Evolutionary conservation across 164 flowering plant genomes (phyloP).

Genomic region (Sextonia rubra): DNA sequence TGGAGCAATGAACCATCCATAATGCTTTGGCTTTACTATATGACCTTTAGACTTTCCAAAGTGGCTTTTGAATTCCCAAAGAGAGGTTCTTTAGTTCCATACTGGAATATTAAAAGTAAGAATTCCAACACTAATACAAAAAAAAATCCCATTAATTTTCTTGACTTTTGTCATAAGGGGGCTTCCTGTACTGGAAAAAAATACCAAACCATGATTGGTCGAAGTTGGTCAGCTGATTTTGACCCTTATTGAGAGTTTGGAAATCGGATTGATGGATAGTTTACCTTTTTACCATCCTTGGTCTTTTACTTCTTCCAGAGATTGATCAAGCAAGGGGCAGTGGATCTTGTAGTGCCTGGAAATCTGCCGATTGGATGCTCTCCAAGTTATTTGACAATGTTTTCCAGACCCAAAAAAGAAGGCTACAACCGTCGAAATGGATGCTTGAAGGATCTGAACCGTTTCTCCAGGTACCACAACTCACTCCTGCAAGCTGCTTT

Average conservation of each 20-base stretch:
- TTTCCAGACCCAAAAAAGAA: slow-evolving; percentile 19
- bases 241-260: too few species aligned
- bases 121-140: too few species aligned
- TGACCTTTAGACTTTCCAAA: too few species aligned
- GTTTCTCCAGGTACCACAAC: slow-evolving; percentile 44
- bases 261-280: not conserved
- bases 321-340: slow-evolving; percentile 54
- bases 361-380: slow-evolving; percentile 54
- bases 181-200: too few species aligned
- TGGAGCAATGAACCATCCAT: too few species aligned
- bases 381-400: slow-evolving; percentile 34
- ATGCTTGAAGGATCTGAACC: slow-evolving; percentile 41
- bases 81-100: too few species aligned
- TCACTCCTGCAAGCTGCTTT: slow-evolving; percentile 30
- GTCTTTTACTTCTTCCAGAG: slow-evolving; percentile 11
- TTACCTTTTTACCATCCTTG: not conserved
- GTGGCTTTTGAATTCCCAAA: too few species aligned
- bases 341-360: slow-evolving; percentile 50
- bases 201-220: not conserved
- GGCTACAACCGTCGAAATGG: slow-evolving; percentile 38
- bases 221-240: not conserved
- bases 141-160: too few species aligned
- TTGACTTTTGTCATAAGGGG: too few species aligned
- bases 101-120: too few species aligned
- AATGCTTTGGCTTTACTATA: too few species aligned